phyloP scores from a whole-genome alignment of 108 stramenopile species.

The Nitzschia palea region DNA sequence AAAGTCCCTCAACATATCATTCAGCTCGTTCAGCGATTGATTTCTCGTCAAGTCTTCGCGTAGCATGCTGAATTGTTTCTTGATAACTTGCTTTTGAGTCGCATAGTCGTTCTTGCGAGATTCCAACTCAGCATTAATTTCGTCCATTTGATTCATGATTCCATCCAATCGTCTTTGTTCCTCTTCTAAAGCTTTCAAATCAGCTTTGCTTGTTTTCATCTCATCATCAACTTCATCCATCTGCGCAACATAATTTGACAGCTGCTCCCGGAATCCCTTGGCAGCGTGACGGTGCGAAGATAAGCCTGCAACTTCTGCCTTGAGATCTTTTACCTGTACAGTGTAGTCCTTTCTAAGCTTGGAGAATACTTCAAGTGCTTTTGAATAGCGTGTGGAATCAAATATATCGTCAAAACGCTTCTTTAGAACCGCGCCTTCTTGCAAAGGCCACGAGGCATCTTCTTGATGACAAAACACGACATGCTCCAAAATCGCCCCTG shows the following conservation, averaged over 20 bases:
- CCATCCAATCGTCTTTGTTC: constrained; percentile 45
- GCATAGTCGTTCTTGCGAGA: constrained; percentile 25
- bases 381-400: constrained; percentile 85
- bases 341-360: constrained; percentile 78
- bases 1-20: constrained; percentile 60
- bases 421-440: constrained; percentile 97
- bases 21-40: constrained; percentile 52
- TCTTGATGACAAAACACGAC: constrained; percentile 58
- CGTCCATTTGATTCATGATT: constrained; percentile 33
- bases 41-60: constrained; percentile 64
- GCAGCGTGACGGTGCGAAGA: constrained; percentile 82
- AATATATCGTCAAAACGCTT: constrained; percentile 99
- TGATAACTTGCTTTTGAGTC: constrained; percentile 35
- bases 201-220: constrained; percentile 35
- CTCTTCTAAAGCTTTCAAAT: constrained; percentile 41
- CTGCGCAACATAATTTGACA: constrained; percentile 56
- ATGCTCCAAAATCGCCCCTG: constrained; percentile 94
- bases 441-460: constrained; percentile 86
- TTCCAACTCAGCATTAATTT: constrained; percentile 39
- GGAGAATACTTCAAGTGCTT: constrained; percentile 94
- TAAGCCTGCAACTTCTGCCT: constrained; percentile 82
- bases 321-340: constrained; percentile 71
- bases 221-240: constrained; percentile 75
- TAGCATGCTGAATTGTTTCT: constrained; percentile 46
- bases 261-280: constrained; percentile 64